These are phyloP conservation scores for Aureococcus anophagefferens DNA, from an alignment of 108 stramenopile species.

Conservation along the genomic window DNA sequence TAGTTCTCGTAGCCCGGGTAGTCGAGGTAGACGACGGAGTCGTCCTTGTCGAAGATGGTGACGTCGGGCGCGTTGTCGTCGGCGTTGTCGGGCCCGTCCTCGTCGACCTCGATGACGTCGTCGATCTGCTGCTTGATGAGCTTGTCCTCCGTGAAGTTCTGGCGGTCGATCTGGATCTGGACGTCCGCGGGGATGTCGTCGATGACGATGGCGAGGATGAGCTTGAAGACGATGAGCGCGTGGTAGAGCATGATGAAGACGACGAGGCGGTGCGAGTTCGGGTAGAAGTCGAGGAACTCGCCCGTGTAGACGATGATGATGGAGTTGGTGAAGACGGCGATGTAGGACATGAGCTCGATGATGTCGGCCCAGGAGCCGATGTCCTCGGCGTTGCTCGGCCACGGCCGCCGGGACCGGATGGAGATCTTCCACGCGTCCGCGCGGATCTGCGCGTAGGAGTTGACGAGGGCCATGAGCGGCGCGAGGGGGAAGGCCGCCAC, in stretches of 20 bases:
- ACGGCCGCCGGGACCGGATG: constrained; percentile 17
- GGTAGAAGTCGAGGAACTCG: constrained; percentile 14
- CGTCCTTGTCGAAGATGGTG: background rate
- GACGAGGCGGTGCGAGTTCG: constrained; percentile 20
- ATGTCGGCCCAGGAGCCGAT: constrained; percentile 35
- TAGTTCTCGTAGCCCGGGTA: background rate
- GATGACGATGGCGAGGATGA: constrained; percentile 3
- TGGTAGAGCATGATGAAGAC: constrained; percentile 26
- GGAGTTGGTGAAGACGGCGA: constrained; percentile 31
- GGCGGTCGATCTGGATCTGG: constrained; percentile 17
- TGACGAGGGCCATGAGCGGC: constrained; percentile 27
- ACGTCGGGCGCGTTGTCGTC: background rate
- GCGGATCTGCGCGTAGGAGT: constrained; percentile 30
- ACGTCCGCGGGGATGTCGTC: constrained; percentile 22
- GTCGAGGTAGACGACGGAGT: background rate
- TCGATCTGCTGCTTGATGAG: constrained; percentile 3
- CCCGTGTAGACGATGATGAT: constrained; percentile 23
- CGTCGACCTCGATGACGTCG: constrained; percentile 8
- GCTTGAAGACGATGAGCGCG: constrained; percentile 15
- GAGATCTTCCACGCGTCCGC: constrained; percentile 29
- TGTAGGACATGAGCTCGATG: constrained; percentile 19
- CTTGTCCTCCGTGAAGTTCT: constrained; percentile 15
- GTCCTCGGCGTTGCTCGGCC: constrained; percentile 25
- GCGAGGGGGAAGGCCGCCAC: constrained; percentile 38
- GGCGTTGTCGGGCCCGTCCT: background rate